phyloP scores from a whole-genome alignment of 257 asterid species.

The Echites panduratus region DNA sequence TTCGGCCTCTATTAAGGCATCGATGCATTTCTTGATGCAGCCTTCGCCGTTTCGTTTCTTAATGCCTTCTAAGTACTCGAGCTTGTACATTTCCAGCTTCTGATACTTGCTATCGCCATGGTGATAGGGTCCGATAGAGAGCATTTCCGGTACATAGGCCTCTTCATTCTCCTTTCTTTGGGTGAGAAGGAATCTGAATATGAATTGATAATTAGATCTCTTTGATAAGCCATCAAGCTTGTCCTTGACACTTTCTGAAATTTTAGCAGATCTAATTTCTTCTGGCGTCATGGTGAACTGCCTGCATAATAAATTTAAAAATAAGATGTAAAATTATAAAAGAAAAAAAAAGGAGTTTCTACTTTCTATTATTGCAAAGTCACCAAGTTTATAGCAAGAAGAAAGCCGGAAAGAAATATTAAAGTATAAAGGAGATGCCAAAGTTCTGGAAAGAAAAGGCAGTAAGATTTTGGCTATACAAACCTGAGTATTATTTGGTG shows the following conservation, averaged over 20 bases:
- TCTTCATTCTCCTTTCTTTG: neutral
- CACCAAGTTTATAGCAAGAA: no score
- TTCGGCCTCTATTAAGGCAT: slow-evolving; percentile 21
- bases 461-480: no score
- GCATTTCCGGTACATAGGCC: slow-evolving; percentile 25
- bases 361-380: no score
- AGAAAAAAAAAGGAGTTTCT: no score
- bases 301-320: no score
- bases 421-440: no score
- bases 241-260: neutral
- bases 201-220: neutral
- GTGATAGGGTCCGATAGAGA: slow-evolving; percentile 44
- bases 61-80: slow-evolving; percentile 26
- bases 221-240: neutral
- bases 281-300: no score
- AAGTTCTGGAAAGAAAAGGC: no score
- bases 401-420: no score
- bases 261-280: no score
- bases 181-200: neutral
- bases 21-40: slow-evolving; percentile 17
- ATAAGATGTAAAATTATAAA: no score
- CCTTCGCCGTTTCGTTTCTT: slow-evolving; percentile 19
- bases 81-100: slow-evolving; percentile 33
- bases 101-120: slow-evolving; percentile 18
- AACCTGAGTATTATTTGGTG: no score